Base-by-base conservation (phyloP, 1,284 basidiomycete genomes). In the Austropuccinia psidii region DNA sequence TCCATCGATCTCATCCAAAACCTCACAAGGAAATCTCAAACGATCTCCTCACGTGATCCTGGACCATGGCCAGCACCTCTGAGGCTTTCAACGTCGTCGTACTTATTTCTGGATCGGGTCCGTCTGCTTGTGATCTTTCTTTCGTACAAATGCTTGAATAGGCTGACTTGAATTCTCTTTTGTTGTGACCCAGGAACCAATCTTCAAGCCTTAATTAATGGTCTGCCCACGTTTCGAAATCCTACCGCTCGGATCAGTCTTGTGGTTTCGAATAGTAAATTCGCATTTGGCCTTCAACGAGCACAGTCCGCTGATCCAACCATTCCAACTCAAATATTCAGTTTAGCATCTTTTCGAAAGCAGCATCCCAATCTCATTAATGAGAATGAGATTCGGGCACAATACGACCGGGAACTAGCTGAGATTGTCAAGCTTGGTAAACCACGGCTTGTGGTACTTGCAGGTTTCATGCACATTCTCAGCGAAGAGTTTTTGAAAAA, bases 401-500 rank as follows among this genome's bases (percentile, higher is more conserved):
- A 35, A 84, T 98, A 97, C 81, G 94, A 98, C 79, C 83, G 83
- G 15, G 90, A 90, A 77, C 85, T 98, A 5, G 93, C 92, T 1
- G 82, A 85, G 21, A 84, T 87, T 67, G 88, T 97, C 9, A 79
- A 90, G 29, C 79, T 79, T 1, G 80, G 79, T 31, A 82, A 84
- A 39, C 95, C 95, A 0, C 91, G 98, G 80, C 80, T 96, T 21
- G 86, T 98, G 73, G 90, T 98, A 2, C 84, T 98, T 31, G 95
- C 95, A 0, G 96, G 95, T 0, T 98, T 93, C 90, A 98, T 98
- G 95, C 93, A 98, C 80, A 89, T 94, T 77, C 85, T 93, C 50
- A 83, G 83, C 8, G 81, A 83, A 64, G 76, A 79, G 19, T 86
- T 87, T 79, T 79, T 86, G 24, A 78, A 84, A 39, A 78, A 83